Evolutionary conservation across 257 asterid species (phyloP), one percentile per base, ranked within the genome.

Genomic region (Sherardia arvensis): DNA sequence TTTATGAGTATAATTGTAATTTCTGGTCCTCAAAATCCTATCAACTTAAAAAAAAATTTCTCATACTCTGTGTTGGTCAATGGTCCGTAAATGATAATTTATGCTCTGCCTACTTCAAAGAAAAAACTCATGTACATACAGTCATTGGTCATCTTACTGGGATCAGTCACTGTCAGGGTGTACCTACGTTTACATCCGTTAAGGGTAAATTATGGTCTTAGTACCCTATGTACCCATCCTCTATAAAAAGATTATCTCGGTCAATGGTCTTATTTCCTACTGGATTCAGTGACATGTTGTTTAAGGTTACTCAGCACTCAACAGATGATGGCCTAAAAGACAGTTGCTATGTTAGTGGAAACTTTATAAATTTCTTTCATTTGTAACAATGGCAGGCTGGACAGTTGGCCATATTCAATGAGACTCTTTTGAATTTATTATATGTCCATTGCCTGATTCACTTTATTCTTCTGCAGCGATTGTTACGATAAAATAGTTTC

Each of bases 401-500:
- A 20, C 21, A 14, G 17, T 32, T 7, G 4, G 33, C 32, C 51
- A 10, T 47, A 11, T 12, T 57, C 53, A 38, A 2, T 48, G 56
- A 32, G 53, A 17, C 36, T 4, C 27, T 8, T 18, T 40, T 38
- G 33, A 22, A n/a, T 62, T 36, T 12, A 29, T n/a, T 40, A 25
- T 28, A 11, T 69, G 49, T 69, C 21, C 59, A 49, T 61, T 20
- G 8, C 23, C 67, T 72, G 56, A 74, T 27, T 45, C 32, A 18
- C 69, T 26, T 20, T 64, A 57, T 54, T 64, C 18, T 25, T 68
- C 40, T 81, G 80, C 94, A 92, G 99, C 11, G 92, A 80, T n/a
- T 93, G 99, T 78, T 84, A 79, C 29, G 96, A 83, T 76, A 89
- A 85, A 53, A 47, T 93, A 71, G 88, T 90, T 62, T 81, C 97